Evolutionary conservation across 2,329 filamentous ascomycete genomes (phyloP).

Genomic region (Eurotiales sp.): DNA sequence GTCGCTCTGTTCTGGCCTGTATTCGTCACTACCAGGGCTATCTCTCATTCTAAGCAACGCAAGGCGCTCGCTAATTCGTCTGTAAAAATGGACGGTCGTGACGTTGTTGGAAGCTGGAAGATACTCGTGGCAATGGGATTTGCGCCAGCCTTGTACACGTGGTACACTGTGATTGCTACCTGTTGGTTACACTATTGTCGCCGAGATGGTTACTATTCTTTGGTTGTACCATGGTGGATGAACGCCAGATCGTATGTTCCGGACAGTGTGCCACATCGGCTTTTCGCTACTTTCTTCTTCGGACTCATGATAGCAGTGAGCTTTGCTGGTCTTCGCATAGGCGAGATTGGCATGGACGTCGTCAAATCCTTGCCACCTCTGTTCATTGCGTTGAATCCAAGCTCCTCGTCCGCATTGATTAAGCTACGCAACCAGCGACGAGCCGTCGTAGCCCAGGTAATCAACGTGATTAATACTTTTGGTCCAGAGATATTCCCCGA

Average conservation of each 20-base stretch:
- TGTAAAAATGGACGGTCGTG: slow-evolving; percentile 81
- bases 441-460: slow-evolving; percentile 75
- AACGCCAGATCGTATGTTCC: slow-evolving; percentile 56
- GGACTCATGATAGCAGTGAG: slow-evolving; percentile 82
- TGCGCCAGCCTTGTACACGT: slow-evolving; percentile 74
- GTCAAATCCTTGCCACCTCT: slow-evolving; percentile 89
- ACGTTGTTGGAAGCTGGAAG: slow-evolving; percentile 94
- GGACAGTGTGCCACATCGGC: slow-evolving; percentile 72
- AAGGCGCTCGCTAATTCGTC: slow-evolving; percentile 79
- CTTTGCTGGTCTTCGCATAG: slow-evolving; percentile 88
- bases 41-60: slow-evolving; percentile 75
- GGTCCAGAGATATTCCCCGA: slow-evolving; percentile 95
- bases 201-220: slow-evolving; percentile 57
- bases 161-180: slow-evolving; percentile 72
- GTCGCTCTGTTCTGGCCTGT: slow-evolving; percentile 82
- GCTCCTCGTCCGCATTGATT: slow-evolving; percentile 76
- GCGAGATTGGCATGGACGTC: slow-evolving; percentile 97
- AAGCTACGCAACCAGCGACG: slow-evolving; percentile 70
- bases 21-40: slow-evolving; percentile 77
- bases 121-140: slow-evolving; percentile 81
- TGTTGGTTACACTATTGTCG: slow-evolving; percentile 77
- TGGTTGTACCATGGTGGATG: slow-evolving; percentile 14
- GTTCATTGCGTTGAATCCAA: slow-evolving; percentile 77
- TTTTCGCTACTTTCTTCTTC: slow-evolving; percentile 70
- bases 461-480: slow-evolving; percentile 87